Conservation (phyloP, 805 yeast species). For the Hanseniaspora clermontiae region DNA sequence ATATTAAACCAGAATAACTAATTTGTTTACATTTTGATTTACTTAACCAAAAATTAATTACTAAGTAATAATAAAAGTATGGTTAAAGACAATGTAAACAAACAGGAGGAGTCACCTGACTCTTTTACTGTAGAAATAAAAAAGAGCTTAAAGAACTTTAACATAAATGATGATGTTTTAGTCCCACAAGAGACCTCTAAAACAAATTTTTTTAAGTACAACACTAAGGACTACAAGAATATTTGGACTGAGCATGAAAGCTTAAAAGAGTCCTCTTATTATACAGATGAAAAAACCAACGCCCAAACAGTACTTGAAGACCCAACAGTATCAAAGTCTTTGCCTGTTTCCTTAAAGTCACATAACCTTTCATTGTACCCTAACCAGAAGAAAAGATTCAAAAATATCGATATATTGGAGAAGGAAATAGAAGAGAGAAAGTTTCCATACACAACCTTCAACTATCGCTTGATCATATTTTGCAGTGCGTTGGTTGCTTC, state of each 20-base stretch:
- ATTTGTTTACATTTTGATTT: background rate
- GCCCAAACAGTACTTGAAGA: background rate
- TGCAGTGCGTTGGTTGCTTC: constrained; percentile 7
- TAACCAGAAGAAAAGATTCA: background rate
- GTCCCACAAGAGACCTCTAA: background rate
- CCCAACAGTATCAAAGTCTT: background rate
- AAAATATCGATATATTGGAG: background rate
- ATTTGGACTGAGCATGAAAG: background rate
- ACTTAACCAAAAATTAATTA: background rate
- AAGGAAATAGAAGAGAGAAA: background rate
- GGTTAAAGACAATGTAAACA: background rate
- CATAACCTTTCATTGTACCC: background rate
- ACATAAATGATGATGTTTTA: background rate
- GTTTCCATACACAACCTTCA: constrained; percentile 4
- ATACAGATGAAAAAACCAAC: background rate
- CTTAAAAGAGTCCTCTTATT: background rate
- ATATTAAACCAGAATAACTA: no score
- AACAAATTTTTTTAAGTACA: background rate
- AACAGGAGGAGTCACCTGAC: background rate
- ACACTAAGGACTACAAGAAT: background rate
- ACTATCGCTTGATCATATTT: background rate
- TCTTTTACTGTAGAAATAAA: background rate
- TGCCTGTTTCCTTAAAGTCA: background rate
- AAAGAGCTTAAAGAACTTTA: background rate
- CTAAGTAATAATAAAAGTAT: background rate